These are phyloP conservation scores for Prunus davidiana DNA, from an alignment of 306 rosid species.

Conservation along the genomic window DNA sequence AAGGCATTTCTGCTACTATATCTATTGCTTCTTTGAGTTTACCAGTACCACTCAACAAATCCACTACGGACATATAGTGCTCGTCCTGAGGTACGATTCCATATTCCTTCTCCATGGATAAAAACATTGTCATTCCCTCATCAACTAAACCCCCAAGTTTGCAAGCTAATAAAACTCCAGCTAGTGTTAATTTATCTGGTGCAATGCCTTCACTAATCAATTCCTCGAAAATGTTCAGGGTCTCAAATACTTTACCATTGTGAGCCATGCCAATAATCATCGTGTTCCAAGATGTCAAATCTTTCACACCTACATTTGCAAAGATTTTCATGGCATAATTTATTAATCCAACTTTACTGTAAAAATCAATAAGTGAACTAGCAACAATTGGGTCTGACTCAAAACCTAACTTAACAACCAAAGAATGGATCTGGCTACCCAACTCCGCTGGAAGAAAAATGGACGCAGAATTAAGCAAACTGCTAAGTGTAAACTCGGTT, in stretches of 20 bases:
- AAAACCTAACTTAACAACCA: conserved; percentile 60
- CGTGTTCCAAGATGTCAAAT: conserved; percentile 81
- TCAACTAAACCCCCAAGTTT: conserved; percentile 57
- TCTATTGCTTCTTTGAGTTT: conserved; percentile 58
- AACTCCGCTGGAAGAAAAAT: conserved; percentile 45
- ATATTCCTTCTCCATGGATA: conserved; percentile 57
- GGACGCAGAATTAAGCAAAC: conserved; percentile 59
- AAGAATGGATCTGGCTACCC: conserved; percentile 67
- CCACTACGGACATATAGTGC: conserved; percentile 53
- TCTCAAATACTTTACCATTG: conserved; percentile 47
- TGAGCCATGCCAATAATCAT: conserved; percentile 58
- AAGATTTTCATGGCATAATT: conserved; percentile 54
- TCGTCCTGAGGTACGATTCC: conserved; percentile 54
- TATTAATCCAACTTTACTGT: conserved; percentile 65
- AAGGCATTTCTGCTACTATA: conserved; percentile 45
- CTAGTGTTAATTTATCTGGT: conserved; percentile 63
- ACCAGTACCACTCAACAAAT: conserved; percentile 66
- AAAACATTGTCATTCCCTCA: conserved; percentile 57
- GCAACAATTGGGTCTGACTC: conserved; percentile 63
- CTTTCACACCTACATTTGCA: conserved; percentile 42
- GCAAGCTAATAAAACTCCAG: conserved; percentile 71
- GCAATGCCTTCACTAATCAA: conserved; percentile 35
- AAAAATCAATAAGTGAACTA: conserved; percentile 67
- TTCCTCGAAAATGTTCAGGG: conserved; percentile 43
- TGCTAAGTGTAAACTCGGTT: conserved; percentile 62